Evolutionary conservation across 1,284 basidiomycete genomes (phyloP), one percentile per base, ranked within the genome.

Genomic region (Salmacisia buchloeana): DNA sequence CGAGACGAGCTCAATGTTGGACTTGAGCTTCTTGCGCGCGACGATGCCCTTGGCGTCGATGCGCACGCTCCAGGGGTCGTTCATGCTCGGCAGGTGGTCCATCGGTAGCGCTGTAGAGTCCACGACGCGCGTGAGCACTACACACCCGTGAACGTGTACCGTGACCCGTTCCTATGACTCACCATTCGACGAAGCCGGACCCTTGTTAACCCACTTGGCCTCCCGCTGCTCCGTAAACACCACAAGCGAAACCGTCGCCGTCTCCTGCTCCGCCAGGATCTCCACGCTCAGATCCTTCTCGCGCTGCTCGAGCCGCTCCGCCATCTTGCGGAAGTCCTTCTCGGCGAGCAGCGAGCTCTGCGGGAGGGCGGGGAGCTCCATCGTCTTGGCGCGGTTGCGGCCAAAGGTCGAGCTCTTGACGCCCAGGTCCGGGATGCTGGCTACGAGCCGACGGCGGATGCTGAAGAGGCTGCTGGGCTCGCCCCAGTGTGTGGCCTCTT

Each of bases 41-140:
- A 69, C 60, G 58, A 67, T 69, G 34, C 65, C 65, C 21, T 62
- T 60, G 5, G 67, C 45, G 52, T 69, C 65, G 46, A 69, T 67
- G 3, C 66, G 67, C 13, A 67, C 59, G 15, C 31, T 13, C 67
- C 67, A 69, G 7, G 66, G 61, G 39, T 69, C 67, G 9, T 36
- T 43, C 36, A 65, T 61, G 23, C 52, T 31, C 38, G 65, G 65
- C 15, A 69, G 18, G 12, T 62, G 54, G 23, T 58, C 39, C 34
- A 38, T 57, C 29, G 34, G 35, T 9, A 43, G 61, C 13, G 45
- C 34, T 59, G 13, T 18, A 21, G 10, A 39, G 25, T 18, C 23
- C 52, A 6, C 39, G 15, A 15, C 18, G 5, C 4, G 4, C 5
- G 23, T 43, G 3, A 43, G 39, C 39, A 5, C 6, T 3, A 5